phyloP scores from a whole-genome alignment of 495 filamentous ascomycete genomes.

The Talaromyces adpressus region DNA sequence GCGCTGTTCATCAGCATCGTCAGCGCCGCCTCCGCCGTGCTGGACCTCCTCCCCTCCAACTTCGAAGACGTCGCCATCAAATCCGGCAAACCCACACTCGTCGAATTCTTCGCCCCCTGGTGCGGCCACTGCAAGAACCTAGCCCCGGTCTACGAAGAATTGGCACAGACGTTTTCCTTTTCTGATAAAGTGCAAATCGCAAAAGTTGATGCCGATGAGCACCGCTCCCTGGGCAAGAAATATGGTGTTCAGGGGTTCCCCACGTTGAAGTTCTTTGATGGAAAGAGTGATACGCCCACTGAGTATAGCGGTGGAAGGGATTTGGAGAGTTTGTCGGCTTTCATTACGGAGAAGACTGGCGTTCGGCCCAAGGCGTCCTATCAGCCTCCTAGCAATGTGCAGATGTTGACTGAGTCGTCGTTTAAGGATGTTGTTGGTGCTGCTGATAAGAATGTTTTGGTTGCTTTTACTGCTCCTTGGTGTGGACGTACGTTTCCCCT shows the following conservation, averaged over 20 bases:
- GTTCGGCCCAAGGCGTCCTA: slow-evolving; percentile 66
- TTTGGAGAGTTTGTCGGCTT: slow-evolving; percentile 73
- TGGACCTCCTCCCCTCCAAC: slow-evolving; percentile 81
- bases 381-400: slow-evolving; percentile 64
- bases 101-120: slow-evolving; percentile 99
- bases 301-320: slow-evolving; percentile 86
- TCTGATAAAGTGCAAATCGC: slow-evolving; percentile 82
- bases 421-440: slow-evolving; percentile 75
- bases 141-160: slow-evolving; percentile 89
- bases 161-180: slow-evolving; percentile 65
- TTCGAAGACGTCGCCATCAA: slow-evolving; percentile 86
- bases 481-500: slow-evolving; percentile 86
- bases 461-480: slow-evolving; percentile 96
- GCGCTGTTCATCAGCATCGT: slow-evolving; percentile 34
- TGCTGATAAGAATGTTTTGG: slow-evolving; percentile 83
- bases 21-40: slow-evolving; percentile 48
- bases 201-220: slow-evolving; percentile 91
- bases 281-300: slow-evolving; percentile 79
- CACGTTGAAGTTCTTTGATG: slow-evolving; percentile 97
- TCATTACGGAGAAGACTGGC: slow-evolving; percentile 85
- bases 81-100: slow-evolving; percentile 89
- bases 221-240: slow-evolving; percentile 73
- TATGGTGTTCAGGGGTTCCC: slow-evolving; percentile 94
- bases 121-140: slow-evolving; percentile 99
- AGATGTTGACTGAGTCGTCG: slow-evolving; percentile 68